Base-by-base conservation (phyloP, 2,329 filamentous ascomycete genomes). In the Aspergillus hiratsukae region DNA sequence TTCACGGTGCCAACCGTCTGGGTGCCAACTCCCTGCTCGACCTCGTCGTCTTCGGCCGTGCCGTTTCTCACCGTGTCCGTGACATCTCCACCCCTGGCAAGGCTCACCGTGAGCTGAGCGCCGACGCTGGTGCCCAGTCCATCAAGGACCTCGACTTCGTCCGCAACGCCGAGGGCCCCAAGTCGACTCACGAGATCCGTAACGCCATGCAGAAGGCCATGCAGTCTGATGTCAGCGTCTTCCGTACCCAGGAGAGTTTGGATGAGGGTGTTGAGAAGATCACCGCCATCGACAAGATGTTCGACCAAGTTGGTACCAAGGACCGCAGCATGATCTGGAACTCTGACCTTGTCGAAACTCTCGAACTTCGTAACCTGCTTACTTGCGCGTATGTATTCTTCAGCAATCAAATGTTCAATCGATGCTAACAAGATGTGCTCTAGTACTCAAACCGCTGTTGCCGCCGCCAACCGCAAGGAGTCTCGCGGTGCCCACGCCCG, bases 261-360 rank as follows among this genome's bases (percentile, higher is more conserved):
- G 91, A 97, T 66, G 90, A 97, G 78, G 93, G 93, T 84, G 92
- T 96, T 60, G 81, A 82, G 77, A 92, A 87, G 81, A 94, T 97
- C 75, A 86, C 79, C 63, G 86, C 91, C 66, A 90, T 97, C 66
- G 93, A 97, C 75, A 77, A 83, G 67, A 83, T 81, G 69, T 97
- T 89, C 79, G 78, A 82, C 67, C 82, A 97, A 71, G 88, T 97
- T 66, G 90, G 91, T 71, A 97, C 90, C 80, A 96, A 96, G 85
- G 93, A 97, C 78, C 89, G 94, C 77, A 95, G 90, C 83, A 97
- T 97, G 93, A 97, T 97, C 81, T 97, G 93, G 93, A 97, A 97
- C 86, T 91, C 90, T 25, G 93, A 97, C 72, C 85, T 97, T 41
- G 91, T 96, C 60, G 93, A 97, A 83, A 96, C 93, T 7, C 86